Evolutionary conservation across 2,329 filamentous ascomycete species (phyloP).

Genomic region (Trichophaea hybrida): DNA sequence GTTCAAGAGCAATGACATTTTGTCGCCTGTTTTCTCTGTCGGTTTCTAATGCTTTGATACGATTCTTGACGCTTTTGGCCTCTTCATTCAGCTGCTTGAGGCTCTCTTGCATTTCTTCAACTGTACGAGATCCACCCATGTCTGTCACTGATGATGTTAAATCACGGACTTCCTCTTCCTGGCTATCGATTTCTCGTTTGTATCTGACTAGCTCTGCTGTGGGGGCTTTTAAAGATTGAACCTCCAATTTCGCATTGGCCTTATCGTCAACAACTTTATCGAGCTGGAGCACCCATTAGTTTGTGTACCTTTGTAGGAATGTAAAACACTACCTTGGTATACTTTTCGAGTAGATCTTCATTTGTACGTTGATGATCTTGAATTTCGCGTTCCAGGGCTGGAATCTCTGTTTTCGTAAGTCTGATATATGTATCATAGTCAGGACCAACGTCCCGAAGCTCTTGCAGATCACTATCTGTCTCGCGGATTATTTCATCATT

Average conservation of each 20-base stretch:
- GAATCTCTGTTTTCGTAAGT: slow-evolving; percentile 54
- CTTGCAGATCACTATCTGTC: background rate
- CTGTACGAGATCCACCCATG: slow-evolving; percentile 48
- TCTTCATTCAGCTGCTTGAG: slow-evolving; percentile 48
- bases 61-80: slow-evolving; percentile 51
- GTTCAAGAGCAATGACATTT: slow-evolving; percentile 19
- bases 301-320: background rate
- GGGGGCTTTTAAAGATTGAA: slow-evolving; percentile 62
- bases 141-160: slow-evolving; percentile 63
- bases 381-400: slow-evolving; percentile 50
- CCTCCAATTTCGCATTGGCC: slow-evolving; percentile 51
- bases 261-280: slow-evolving; percentile 53
- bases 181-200: slow-evolving; percentile 54
- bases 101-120: slow-evolving; percentile 72
- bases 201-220: slow-evolving; percentile 62
- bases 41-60: slow-evolving; percentile 57
- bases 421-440: slow-evolving; percentile 62
- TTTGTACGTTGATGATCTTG: slow-evolving; percentile 47
- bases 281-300: slow-evolving; percentile 29
- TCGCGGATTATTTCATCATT: background rate
- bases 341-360: slow-evolving; percentile 43
- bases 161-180: slow-evolving; percentile 58
- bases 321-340: slow-evolving; percentile 40
- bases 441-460: slow-evolving; percentile 39
- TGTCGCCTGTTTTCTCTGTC: slow-evolving; percentile 37